Evolutionary conservation across 345 rosid species (phyloP).

Genomic region (Syzygium aromaticum): DNA sequence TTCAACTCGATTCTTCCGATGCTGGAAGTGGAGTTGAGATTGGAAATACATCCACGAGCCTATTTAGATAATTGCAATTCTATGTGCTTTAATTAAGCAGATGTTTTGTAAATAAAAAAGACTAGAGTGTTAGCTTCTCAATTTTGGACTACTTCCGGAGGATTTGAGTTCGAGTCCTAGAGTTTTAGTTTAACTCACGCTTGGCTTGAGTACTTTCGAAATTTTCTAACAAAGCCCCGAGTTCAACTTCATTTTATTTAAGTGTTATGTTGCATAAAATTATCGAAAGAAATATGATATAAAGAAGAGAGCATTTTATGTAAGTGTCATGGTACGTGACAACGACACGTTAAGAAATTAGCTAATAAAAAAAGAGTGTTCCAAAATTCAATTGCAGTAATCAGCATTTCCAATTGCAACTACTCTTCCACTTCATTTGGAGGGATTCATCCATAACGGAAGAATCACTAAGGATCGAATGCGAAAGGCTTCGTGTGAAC

Average conservation of each 20-base stretch:
- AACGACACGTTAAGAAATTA: background rate
- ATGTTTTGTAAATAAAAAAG: background rate
- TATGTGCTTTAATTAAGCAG: background rate
- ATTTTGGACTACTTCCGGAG: rapidly evolving
- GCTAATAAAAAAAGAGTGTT: background rate
- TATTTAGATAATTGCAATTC: background rate
- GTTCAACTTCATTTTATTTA: background rate
- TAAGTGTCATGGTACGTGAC: rapidly evolving
- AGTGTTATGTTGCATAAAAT: rapidly evolving
- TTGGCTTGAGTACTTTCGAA: too few relatives aligned
- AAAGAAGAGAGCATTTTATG: background rate
- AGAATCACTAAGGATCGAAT: background rate
- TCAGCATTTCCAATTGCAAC: background rate
- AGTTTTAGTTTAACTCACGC: background rate
- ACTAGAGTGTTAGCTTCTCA: background rate
- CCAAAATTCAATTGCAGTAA: background rate
- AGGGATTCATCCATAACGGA: background rate
- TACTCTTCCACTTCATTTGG: background rate
- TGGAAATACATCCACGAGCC: background rate
- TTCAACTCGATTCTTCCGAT: too few relatives aligned
- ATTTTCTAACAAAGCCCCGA: too few relatives aligned
- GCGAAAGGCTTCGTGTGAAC: background rate
- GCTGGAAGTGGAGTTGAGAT: background rate
- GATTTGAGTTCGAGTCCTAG: background rate
- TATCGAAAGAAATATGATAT: background rate